Evolutionary conservation across 2,329 filamentous ascomycete species (phyloP).

Genomic region (Cercospora sojina): DNA sequence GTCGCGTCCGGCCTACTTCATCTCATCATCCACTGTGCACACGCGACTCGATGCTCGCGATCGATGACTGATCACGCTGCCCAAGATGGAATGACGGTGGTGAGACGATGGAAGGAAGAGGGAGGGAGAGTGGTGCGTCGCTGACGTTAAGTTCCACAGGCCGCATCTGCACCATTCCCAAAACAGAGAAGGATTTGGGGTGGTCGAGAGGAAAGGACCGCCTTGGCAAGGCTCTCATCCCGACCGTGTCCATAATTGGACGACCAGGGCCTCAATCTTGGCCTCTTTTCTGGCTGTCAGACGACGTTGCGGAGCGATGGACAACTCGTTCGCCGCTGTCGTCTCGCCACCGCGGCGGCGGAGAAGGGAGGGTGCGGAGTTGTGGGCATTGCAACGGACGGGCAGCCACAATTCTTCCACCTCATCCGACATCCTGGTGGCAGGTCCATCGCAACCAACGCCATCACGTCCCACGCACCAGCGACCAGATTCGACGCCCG

Average conservation of each 20-base stretch:
- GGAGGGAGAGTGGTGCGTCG: conserved; percentile 1
- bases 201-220: conserved; percentile 6
- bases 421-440: conserved; percentile 33
- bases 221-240: conserved; percentile 1
- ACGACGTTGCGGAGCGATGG: conserved; percentile 11
- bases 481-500: background rate
- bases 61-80: background rate
- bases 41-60: background rate
- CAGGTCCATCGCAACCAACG: conserved; percentile 19
- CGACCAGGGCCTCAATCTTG: conserved; percentile 7
- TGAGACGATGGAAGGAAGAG: background rate
- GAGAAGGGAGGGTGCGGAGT: conserved; percentile 9
- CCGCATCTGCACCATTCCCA: background rate
- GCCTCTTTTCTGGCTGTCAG: conserved; percentile 2
- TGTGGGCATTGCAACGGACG: conserved; percentile 18
- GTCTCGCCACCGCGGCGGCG: conserved; percentile 17
- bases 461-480: background rate
- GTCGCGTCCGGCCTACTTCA: background rate
- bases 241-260: conserved; percentile 4
- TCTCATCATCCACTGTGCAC: background rate
- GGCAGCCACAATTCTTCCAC: conserved; percentile 27
- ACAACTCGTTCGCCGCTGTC: conserved; percentile 1
- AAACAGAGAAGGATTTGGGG: conserved; percentile 9
- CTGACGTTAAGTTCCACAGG: background rate
- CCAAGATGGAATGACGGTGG: background rate